Conservation (phyloP, 306 rosid genomes). For the Sindora glabra region DNA sequence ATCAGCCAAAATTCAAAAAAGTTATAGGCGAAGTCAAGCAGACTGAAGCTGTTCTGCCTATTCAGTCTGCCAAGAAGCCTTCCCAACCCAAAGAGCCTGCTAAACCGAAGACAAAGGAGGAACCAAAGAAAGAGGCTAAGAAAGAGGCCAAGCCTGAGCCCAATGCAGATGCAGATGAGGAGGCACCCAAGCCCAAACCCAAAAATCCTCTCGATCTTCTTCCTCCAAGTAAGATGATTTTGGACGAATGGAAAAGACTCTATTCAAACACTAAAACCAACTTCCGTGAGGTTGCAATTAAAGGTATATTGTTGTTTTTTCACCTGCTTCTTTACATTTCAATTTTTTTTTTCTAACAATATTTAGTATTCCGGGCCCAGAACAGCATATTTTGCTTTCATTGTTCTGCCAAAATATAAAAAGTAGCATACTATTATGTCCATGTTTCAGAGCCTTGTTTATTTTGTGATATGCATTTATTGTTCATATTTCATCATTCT, state of each 20-base stretch:
- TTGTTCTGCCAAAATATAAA: no score
- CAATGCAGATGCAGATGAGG: conserved; percentile 48
- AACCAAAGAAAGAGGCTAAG: conserved; percentile 54
- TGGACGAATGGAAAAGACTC: conserved; percentile 93
- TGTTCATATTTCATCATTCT: neutral
- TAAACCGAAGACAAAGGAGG: conserved; percentile 56
- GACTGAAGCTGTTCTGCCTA: conserved; percentile 40
- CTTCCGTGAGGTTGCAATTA: conserved; percentile 94
- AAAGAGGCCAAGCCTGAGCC: conserved; percentile 39
- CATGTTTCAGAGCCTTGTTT: no score
- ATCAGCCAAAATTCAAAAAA: conserved; percentile 81
- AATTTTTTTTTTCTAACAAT: no score
- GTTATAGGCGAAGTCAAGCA: conserved; percentile 68
- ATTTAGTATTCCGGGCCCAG: no score
- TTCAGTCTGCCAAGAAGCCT: conserved; percentile 66
- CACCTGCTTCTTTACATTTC: neutral
- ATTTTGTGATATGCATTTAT: neutral
- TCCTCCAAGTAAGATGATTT: conserved; percentile 79
- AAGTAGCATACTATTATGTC: no score
- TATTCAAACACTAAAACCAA: conserved; percentile 85
- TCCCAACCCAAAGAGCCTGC: conserved; percentile 53
- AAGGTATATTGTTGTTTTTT: conserved; percentile 35
- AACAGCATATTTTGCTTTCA: no score
- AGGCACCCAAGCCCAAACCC: conserved; percentile 87
- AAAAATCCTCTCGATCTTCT: conserved; percentile 87